phyloP scores from a whole-genome alignment of 257 asterid genomes.

The Gentiana macrophylla region DNA sequence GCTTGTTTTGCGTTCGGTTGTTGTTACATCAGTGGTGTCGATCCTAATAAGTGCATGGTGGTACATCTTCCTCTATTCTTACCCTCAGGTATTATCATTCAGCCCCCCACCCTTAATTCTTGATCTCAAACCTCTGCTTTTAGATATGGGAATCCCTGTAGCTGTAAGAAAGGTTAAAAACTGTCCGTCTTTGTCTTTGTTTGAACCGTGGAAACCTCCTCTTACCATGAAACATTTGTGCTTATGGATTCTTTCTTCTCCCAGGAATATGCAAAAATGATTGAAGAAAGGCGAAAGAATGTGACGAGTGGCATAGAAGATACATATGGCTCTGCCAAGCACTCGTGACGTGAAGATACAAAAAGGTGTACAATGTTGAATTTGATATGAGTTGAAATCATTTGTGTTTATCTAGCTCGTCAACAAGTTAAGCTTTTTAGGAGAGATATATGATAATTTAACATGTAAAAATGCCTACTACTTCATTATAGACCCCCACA shows the following conservation, averaged over 20 bases:
- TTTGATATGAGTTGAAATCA: no score
- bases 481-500: no score
- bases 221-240: no score
- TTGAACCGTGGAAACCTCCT: no score
- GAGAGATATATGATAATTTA: no score
- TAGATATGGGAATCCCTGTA: no score
- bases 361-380: no score
- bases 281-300: conserved; percentile 54
- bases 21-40: conserved; percentile 36
- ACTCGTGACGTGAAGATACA: not conserved
- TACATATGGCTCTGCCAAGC: conserved; percentile 40
- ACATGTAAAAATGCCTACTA: no score
- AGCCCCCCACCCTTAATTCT: not conserved
- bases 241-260: not conserved
- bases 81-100: conserved; percentile 82
- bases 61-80: conserved; percentile 77
- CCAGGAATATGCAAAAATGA: conserved; percentile 70
- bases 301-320: conserved; percentile 56
- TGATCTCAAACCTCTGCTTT: not conserved
- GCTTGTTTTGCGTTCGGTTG: conserved; percentile 45
- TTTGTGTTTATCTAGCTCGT: no score
- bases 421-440: no score
- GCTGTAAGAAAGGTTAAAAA: no score
- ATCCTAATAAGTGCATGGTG: conserved; percentile 62
- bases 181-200: no score